Base-by-base conservation (phyloP, 2,329 filamentous ascomycete genomes). In the Curvularia eragrostidis region DNA sequence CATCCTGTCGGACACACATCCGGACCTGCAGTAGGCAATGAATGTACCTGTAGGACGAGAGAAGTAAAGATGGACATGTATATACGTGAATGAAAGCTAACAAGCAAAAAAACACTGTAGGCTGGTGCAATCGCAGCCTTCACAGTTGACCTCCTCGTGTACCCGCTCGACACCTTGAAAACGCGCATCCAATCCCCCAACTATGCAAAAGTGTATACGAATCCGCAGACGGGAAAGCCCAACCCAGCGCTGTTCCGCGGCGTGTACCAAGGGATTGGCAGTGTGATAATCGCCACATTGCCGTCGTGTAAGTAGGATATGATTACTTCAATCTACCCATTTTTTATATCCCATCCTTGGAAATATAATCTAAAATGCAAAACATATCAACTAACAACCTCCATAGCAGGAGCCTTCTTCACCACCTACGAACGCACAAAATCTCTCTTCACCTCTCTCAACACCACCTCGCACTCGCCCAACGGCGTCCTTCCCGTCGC, bases 101-200 rank as follows among this genome's bases (percentile, higher is more conserved):
- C n/a, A 19, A 30, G 32, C 3, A 32, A 15, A 48, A 1, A 36
- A 42, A n/a, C n/a, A n/a, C n/a, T n/a, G n/a, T 32, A 95, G 91
- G 91, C 93, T 46, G 93, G 93, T 54, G 92, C 91, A 52, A 84
- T 90, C 52, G 93, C 93, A 62, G 93, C 92, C 24, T 92, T 96
- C 73, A 89, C 89, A 1, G 90, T 97, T 55, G 92, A 97, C 75
- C 81, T 96, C 48, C 81, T 96, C 15, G 86, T 97, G 34, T 96
- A 95, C 70, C 93, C 93, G 0, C 82, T 97, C 15, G 93, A 97
- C 74, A 97, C 93, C 0, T 82, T 97, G 69, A 97, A 97, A 75
- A 97, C 93, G 7, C 86, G 93, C 9, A 84, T 91, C 47, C 93
- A 96, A 74, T 92, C 89, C 52, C 88, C 87, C 12, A 85, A 93